These are phyloP conservation scores for Epichloe glyceriae DNA, from an alignment of 2,329 filamentous ascomycete species.

Conservation along the genomic window DNA sequence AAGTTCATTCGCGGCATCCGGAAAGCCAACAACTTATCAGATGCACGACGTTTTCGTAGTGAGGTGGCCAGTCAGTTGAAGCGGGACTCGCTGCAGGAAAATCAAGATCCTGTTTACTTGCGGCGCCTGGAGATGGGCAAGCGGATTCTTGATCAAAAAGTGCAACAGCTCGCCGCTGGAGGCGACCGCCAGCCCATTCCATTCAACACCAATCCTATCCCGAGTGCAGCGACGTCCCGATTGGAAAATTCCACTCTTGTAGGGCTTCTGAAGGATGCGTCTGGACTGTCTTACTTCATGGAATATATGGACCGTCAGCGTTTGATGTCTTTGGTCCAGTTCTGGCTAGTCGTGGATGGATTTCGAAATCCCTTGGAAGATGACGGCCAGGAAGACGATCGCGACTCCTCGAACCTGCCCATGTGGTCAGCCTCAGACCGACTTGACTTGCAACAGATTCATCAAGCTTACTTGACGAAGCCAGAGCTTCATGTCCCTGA, in stretches of 20 bases:
- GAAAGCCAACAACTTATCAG: conserved; percentile 80
- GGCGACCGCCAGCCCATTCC: conserved; percentile 32
- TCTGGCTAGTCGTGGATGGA: conserved; percentile 96
- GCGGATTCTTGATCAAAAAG: conserved; percentile 76
- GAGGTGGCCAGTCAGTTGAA: conserved; percentile 88
- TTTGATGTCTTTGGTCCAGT: conserved; percentile 83
- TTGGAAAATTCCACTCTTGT: conserved; percentile 65
- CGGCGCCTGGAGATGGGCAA: conserved; percentile 87
- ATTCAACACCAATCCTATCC: conserved; percentile 12
- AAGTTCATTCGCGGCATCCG: conserved; percentile 83
- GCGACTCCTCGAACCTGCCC: conserved; percentile 45
- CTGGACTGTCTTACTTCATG: conserved; percentile 96
- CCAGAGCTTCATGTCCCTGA: conserved; percentile 68
- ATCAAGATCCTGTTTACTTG: conserved; percentile 74
- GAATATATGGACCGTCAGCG: conserved; percentile 94
- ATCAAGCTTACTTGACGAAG: conserved; percentile 75
- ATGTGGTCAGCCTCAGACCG: conserved; percentile 77
- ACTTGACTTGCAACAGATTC: conserved; percentile 78
- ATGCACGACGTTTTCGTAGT: conserved; percentile 82
- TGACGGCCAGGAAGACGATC: conserved; percentile 49
- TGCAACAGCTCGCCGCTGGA: conserved; percentile 64
- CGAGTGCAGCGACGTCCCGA: conserved; percentile 36
- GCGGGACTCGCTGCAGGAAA: conserved; percentile 64
- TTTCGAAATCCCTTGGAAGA: conserved; percentile 90
- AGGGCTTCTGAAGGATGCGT: conserved; percentile 79